Evolutionary conservation across 2,329 filamentous ascomycete genomes (phyloP).

Genomic region (Exserohilum turcica): DNA sequence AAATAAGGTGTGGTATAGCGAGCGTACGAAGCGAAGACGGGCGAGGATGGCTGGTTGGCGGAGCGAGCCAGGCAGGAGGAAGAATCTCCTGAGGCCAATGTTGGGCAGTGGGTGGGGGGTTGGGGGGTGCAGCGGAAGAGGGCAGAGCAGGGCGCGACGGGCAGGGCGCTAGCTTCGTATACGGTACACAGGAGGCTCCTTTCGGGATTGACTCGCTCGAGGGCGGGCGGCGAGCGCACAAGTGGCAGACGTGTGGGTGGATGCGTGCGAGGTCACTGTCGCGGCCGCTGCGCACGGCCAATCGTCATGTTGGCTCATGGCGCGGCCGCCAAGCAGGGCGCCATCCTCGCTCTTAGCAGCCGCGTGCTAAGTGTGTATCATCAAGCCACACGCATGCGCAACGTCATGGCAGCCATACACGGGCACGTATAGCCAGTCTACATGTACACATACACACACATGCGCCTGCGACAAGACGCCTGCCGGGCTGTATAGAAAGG

Average conservation of each 20-base stretch:
- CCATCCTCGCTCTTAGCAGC: slow-evolving; percentile 14
- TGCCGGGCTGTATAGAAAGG: too few species aligned
- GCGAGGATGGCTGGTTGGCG: background rate
- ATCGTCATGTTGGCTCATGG: background rate
- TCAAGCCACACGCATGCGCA: slow-evolving; percentile 1
- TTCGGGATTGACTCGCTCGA: slow-evolving; percentile 11
- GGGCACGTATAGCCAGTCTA: too few species aligned
- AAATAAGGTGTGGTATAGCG: slow-evolving; percentile 10
- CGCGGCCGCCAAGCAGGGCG: slow-evolving; percentile 4
- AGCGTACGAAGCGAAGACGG: slow-evolving; percentile 19
- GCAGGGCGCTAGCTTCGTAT: slow-evolving; percentile 21
- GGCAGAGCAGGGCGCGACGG: slow-evolving; percentile 5
- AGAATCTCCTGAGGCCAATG: slow-evolving; percentile 23
- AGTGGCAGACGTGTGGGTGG: too few species aligned
- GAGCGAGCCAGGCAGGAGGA: slow-evolving; percentile 8
- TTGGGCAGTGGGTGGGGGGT: slow-evolving; percentile 10
- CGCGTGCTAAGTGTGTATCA: background rate
- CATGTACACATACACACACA: too few species aligned
- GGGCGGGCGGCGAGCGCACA: background rate
- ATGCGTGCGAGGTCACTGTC: background rate
- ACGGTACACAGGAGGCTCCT: slow-evolving; percentile 15
- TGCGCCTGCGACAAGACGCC: too few species aligned
- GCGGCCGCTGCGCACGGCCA: slow-evolving; percentile 4
- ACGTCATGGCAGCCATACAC: slow-evolving; percentile 14
- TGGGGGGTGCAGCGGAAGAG: slow-evolving; percentile 8